Conservation (phyloP, 345 rosid genomes). For the Stellera chamaejasme region DNA sequence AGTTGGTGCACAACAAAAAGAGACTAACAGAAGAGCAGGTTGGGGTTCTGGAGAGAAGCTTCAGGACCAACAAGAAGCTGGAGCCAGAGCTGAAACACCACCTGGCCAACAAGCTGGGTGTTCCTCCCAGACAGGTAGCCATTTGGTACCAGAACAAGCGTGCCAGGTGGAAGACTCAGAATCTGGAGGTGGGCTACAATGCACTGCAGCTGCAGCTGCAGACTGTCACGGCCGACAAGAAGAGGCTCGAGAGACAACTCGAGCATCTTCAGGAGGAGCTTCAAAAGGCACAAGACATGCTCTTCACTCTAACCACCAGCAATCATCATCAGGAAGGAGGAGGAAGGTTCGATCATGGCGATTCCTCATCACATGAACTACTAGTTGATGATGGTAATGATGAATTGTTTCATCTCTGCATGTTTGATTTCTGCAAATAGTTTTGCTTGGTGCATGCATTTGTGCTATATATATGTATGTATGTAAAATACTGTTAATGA, state of each 20-base stretch:
- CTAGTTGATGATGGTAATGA: conserved; percentile 21
- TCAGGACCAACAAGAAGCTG: conserved; percentile 59
- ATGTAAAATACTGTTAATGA: conserved; percentile 3
- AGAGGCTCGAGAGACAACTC: conserved; percentile 54
- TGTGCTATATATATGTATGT: not conserved
- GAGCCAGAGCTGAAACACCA: conserved; percentile 65
- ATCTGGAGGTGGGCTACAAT: conserved; percentile 53
- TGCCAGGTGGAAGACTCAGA: conserved; percentile 81
- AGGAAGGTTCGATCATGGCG: no score
- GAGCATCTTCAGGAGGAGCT: conserved; percentile 60
- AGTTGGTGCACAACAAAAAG: conserved; percentile 29
- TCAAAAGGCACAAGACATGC: conserved; percentile 34
- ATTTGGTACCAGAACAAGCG: conserved; percentile 97
- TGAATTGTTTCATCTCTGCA: conserved; percentile 55
- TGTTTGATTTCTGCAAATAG: conserved; percentile 37
- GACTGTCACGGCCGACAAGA: conserved; percentile 41
- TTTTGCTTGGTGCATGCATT: conserved; percentile 2
- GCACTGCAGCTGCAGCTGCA: conserved; percentile 52
- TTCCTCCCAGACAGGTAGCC: conserved; percentile 79
- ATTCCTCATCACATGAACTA: conserved; percentile 7
- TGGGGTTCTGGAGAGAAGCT: conserved; percentile 61
- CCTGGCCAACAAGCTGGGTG: conserved; percentile 53
- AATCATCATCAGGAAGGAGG: conserved; percentile 33
- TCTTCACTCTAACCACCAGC: conserved; percentile 21
- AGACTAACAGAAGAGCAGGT: conserved; percentile 71